These are phyloP conservation scores for Fomitopsis schrenkii DNA, from an alignment of 1,284 basidiomycete genomes.

Conservation along the genomic window DNA sequence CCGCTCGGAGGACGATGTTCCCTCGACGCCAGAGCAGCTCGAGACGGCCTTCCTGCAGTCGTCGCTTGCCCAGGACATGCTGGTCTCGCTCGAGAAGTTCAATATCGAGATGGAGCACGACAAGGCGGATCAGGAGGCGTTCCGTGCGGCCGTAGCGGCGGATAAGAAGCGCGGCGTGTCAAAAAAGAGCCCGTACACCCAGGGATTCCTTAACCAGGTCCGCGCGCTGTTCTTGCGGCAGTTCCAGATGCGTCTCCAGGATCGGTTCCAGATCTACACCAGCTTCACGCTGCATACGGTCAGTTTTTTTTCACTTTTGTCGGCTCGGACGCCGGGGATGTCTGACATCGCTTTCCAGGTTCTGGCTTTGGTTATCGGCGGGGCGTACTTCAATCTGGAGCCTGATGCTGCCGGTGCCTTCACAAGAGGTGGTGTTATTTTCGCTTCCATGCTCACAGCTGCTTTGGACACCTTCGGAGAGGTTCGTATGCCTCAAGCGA, in stretches of 20 bases:
- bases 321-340: neutral
- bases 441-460: slow-evolving; percentile 69
- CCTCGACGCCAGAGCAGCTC: slow-evolving; percentile 69
- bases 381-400: slow-evolving; percentile 72
- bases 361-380: slow-evolving; percentile 75
- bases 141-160: slow-evolving; percentile 70
- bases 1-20: slow-evolving; percentile 59
- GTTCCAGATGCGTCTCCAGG: slow-evolving; percentile 77
- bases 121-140: slow-evolving; percentile 67
- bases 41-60: slow-evolving; percentile 68
- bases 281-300: slow-evolving; percentile 58
- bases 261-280: slow-evolving; percentile 78
- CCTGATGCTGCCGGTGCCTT: slow-evolving; percentile 77
- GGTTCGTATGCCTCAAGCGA: slow-evolving; percentile 28
- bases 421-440: slow-evolving; percentile 84
- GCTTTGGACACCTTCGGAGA: slow-evolving; percentile 79
- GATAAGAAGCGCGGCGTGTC: slow-evolving; percentile 85
- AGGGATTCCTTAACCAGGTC: slow-evolving; percentile 76
- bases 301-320: slow-evolving; percentile 16
- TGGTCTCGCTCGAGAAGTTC: slow-evolving; percentile 57
- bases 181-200: slow-evolving; percentile 84
- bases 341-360: slow-evolving; percentile 18
- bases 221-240: slow-evolving; percentile 70
- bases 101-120: slow-evolving; percentile 60
- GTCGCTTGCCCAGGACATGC: slow-evolving; percentile 43